Evolutionary conservation across 78 protist genomes (phyloP).

Genomic region (Monosiga brevicollis): DNA sequence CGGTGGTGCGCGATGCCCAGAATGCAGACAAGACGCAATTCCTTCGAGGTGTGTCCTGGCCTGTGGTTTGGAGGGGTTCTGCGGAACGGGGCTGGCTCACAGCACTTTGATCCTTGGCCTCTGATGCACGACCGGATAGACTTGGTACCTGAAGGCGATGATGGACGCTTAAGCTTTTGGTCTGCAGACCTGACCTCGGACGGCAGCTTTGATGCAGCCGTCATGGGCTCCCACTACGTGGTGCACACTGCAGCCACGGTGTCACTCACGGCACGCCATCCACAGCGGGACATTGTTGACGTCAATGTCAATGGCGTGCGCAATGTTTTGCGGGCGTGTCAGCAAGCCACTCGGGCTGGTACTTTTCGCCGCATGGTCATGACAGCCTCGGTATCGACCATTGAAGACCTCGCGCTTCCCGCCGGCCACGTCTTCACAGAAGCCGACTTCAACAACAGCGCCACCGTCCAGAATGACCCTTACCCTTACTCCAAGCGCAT

Average conservation of each 20-base stretch:
- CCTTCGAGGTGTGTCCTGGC: neutral
- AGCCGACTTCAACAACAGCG: neutral
- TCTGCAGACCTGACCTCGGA: neutral
- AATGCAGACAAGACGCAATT: neutral
- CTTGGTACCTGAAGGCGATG: neutral
- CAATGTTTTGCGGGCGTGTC: neutral
- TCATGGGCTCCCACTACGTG: neutral
- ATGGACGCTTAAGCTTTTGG: neutral
- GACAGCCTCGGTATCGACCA: neutral
- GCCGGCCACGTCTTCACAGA: neutral
- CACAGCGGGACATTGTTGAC: neutral
- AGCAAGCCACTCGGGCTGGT: neutral
- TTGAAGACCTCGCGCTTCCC: neutral
- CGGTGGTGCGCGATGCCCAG: neutral
- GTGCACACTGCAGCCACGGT: neutral
- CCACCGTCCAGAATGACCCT: neutral
- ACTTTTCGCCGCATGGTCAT: neutral
- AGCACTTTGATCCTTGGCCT: neutral
- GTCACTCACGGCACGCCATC: neutral
- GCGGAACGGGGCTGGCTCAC: neutral
- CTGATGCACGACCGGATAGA: too few relatives aligned
- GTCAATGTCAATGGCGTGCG: neutral
- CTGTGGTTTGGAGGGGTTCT: neutral
- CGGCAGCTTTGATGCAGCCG: neutral
- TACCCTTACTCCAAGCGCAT: neutral